Percentiles rank a stretch among this genome's conserved stretches.
phyloP scores from a whole-genome alignment of 139 green algal species.

The Chlamydomonas sp. region DNA sequence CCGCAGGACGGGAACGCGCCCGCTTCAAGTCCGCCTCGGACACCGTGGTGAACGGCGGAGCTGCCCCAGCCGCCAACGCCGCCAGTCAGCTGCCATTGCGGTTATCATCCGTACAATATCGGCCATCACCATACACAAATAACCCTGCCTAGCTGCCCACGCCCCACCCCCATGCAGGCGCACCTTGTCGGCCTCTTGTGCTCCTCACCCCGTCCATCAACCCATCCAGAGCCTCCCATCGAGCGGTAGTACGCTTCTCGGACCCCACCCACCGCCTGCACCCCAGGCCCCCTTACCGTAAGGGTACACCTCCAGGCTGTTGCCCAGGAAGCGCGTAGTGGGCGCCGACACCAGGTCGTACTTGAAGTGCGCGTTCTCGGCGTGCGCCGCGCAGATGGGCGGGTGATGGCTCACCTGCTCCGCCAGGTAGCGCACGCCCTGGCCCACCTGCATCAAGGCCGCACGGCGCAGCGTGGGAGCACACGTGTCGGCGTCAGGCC shows the following conservation, averaged over 20 bases:
- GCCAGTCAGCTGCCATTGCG: background rate
- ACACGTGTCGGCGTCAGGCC: too few relatives aligned
- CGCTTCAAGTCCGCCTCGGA: background rate
- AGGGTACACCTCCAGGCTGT: conserved; percentile 95
- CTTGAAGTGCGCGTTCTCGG: conserved; percentile 84
- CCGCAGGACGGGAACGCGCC: background rate
- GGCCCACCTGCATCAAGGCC: conserved; percentile 34
- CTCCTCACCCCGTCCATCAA: too few relatives aligned
- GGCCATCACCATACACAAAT: too few relatives aligned
- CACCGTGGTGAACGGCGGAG: background rate
- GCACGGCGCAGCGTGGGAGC: too few relatives aligned
- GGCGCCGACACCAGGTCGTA: conserved; percentile 96
- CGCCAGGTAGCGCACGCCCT: conserved; percentile 82
- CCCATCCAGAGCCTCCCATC: too few relatives aligned
- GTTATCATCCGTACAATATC: too few relatives aligned
- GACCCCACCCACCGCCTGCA: too few relatives aligned
- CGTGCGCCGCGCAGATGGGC: conserved; percentile 90
- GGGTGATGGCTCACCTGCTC: conserved; percentile 97
- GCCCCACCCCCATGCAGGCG: too few relatives aligned
- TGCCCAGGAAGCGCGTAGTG: conserved; percentile 97
- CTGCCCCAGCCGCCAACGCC: background rate
- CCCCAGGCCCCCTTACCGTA: conserved; percentile 58
- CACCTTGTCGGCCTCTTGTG: too few relatives aligned
- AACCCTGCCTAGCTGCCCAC: too few relatives aligned
- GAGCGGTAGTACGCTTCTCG: too few relatives aligned